Percentiles rank a stretch among this genome's conserved stretches.
Evolutionary conservation across 2,329 filamentous ascomycete genomes (phyloP).

Genomic region (Phoma sp.): DNA sequence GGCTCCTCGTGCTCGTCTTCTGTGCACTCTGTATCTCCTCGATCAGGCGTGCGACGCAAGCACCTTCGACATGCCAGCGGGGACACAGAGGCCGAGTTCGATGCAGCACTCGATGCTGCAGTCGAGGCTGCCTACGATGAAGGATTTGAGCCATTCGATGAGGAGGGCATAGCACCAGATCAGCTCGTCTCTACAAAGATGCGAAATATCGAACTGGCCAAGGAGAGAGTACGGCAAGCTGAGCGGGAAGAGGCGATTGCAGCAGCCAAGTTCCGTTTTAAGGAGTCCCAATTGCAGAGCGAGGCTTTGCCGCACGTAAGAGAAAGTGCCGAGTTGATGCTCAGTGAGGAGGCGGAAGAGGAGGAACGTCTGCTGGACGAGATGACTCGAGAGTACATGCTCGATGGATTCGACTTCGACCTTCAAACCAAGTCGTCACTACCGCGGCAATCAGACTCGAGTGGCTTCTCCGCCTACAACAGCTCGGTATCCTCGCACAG

Average conservation of each 20-base stretch:
- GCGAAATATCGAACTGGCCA: slow-evolving; percentile 74
- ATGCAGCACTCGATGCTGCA: slow-evolving; percentile 90
- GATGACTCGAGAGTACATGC: slow-evolving; percentile 81
- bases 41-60: slow-evolving; percentile 67
- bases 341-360: slow-evolving; percentile 53
- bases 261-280: slow-evolving; percentile 65
- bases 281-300: slow-evolving; percentile 53
- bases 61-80: slow-evolving; percentile 72
- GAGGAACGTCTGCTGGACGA: slow-evolving; percentile 72
- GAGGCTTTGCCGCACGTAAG: slow-evolving; percentile 51
- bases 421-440: slow-evolving; percentile 70
- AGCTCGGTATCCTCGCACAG: slow-evolving; percentile 78
- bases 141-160: slow-evolving; percentile 74
- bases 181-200: slow-evolving; percentile 45
- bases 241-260: slow-evolving; percentile 72
- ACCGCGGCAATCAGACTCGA: slow-evolving; percentile 82
- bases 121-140: slow-evolving; percentile 97
- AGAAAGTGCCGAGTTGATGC: slow-evolving; percentile 44
- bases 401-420: slow-evolving; percentile 82
- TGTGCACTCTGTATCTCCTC: slow-evolving; percentile 79
- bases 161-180: slow-evolving; percentile 50
- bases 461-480: slow-evolving; percentile 82
- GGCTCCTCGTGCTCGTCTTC: slow-evolving; percentile 77
- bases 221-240: slow-evolving; percentile 75
- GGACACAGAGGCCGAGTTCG: slow-evolving; percentile 86